Conservation (phyloP, 2,329 filamentous ascomycete species). For the Ascocoryne sarcoides region DNA sequence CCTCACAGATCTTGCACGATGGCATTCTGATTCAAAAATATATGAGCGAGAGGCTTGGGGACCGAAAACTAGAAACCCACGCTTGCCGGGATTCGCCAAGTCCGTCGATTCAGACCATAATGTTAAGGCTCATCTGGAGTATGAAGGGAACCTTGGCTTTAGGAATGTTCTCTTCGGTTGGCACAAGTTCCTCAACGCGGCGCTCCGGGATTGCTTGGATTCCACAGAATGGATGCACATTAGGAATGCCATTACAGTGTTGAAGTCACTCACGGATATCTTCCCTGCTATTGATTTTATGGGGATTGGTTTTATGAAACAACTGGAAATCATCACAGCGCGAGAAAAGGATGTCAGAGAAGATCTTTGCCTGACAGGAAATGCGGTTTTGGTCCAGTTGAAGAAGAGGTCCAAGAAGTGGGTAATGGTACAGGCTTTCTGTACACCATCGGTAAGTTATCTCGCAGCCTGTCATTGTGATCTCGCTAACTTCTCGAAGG, state of each 20-base stretch:
- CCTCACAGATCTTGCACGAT: constrained; percentile 68
- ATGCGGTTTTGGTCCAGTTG: constrained; percentile 61
- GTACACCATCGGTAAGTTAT: constrained; percentile 48
- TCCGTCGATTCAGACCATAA: constrained; percentile 62
- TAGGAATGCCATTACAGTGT: constrained; percentile 82
- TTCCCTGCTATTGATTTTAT: constrained; percentile 91
- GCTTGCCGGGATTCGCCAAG: constrained; percentile 71
- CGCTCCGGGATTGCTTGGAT: constrained; percentile 73
- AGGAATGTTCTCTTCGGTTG: constrained; percentile 79
- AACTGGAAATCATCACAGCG: constrained; percentile 57
- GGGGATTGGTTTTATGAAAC: constrained; percentile 56
- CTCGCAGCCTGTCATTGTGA: no score
- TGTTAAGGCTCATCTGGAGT: constrained; percentile 65
- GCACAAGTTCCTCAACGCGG: constrained; percentile 74
- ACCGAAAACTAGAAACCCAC: constrained; percentile 46
- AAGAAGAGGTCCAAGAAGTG: constrained; percentile 58
- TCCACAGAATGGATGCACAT: constrained; percentile 95
- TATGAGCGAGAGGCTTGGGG: constrained; percentile 82
- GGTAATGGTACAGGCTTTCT: constrained; percentile 68
- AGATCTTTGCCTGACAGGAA: constrained; percentile 67
- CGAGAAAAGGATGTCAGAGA: constrained; percentile 56
- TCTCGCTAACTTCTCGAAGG: no score
- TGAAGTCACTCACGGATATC: constrained; percentile 70
- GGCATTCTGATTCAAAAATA: constrained; percentile 68
- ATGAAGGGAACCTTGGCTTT: constrained; percentile 77